Evolutionary conservation across 257 asterid genomes (phyloP), one percentile per base, ranked within the genome.

Genomic region (Avicennia marina): DNA sequence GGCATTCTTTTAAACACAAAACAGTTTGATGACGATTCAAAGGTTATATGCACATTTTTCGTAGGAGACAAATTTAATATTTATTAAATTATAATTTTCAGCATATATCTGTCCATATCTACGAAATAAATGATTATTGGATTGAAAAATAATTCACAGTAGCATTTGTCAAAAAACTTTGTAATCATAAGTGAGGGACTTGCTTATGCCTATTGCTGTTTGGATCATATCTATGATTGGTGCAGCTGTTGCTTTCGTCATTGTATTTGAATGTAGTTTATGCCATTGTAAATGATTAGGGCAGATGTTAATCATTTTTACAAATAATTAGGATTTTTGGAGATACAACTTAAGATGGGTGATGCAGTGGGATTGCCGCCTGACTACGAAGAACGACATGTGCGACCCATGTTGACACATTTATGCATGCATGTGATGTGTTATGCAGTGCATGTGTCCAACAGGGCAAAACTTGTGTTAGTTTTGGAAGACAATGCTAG

Each of bases 351-450:
- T 12, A 15, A 13, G 36, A 40, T 40, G 62, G 24, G 50, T 52
- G 15, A 53, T 31, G 17, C 19, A 33, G 11, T 34, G 32, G 38
- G 13, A n/a, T 11, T 19, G 32, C n/a, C 46, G 1, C 21, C 25
- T n/a, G 26, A 51, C 20, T 31, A 52, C 27, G 60, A 49, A 9
- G 58, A 49, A 63, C 13, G 60, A 43, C 67, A 71, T 64, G 76
- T 65, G 64, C 55, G 16, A 25, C 25, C 20, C 22, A 60, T 47
- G 42, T 53, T 53, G 54, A 60, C 63, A 32, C 51, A 22, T 48
- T 3, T n/a, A 29, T 29, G 7, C 19, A 70, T 36, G 56, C 75
- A 69, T 69, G 74, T 56, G 74, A 54, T 10, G 39, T 62, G 33
- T 38, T 38, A 39, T 47, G 55, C 18, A 11, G 21, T 69, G 65